A percentile compares a stretch with the other conserved stretches of the same genome.
Conservation (phyloP, 2,329 filamentous ascomycete species). For the Trichophyton equinum region DNA sequence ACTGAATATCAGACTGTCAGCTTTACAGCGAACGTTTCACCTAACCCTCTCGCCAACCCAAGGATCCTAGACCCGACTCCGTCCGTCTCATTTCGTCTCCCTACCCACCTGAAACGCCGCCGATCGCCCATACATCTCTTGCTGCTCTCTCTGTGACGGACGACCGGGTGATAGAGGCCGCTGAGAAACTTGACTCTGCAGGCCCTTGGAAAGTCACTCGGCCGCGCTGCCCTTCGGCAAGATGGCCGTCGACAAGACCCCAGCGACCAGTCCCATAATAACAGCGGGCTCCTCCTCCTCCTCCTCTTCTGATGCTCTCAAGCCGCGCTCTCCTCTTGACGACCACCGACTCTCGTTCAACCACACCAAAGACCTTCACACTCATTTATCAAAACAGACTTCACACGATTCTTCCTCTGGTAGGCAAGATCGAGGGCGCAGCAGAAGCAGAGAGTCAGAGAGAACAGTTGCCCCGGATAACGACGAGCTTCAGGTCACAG, state of each 20-base stretch:
- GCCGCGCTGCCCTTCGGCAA: neutral
- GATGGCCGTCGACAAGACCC: neutral
- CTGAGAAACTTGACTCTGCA: neutral
- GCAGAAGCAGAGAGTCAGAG: conserved; percentile 3
- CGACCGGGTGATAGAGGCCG: neutral
- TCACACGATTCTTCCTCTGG: neutral
- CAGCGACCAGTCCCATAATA: neutral
- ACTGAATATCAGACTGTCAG: neutral
- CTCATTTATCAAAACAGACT: neutral
- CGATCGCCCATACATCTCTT: neutral
- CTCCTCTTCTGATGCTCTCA: neutral
- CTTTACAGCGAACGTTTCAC: neutral
- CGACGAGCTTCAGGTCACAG: neutral
- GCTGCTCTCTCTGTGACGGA: neutral
- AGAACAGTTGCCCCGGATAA: neutral
- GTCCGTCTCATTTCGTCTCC: neutral
- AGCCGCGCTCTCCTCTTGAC: conserved; percentile 1
- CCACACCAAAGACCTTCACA: neutral
- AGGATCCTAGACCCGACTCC: neutral
- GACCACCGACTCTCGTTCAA: conserved; percentile 2
- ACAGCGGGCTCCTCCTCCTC: neutral
- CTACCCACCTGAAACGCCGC: conserved; percentile 1
- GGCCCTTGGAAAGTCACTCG: neutral
- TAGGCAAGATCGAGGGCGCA: neutral
- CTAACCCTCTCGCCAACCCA: neutral